phyloP scores from a whole-genome alignment of 2,329 filamentous ascomycete genomes.

The Curvularia hawaiiensis region DNA sequence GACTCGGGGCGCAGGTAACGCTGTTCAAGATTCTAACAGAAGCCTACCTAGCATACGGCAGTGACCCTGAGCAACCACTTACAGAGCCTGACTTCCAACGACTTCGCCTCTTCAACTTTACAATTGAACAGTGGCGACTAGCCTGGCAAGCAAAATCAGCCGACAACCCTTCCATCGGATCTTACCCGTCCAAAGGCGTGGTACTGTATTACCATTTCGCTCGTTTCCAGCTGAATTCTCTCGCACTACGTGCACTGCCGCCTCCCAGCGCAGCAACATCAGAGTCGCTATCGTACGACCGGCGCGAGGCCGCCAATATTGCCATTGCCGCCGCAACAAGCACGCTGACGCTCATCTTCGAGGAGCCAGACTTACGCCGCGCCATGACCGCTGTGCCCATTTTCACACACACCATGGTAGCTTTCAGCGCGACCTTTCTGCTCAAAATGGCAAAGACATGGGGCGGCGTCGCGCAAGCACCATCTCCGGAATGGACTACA shows the following conservation, averaged over 20 bases:
- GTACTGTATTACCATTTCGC: slow-evolving; percentile 61
- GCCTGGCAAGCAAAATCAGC: slow-evolving; percentile 45
- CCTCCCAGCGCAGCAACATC: slow-evolving; percentile 53
- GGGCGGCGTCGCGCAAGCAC: slow-evolving; percentile 42
- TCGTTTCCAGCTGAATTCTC: slow-evolving; percentile 59
- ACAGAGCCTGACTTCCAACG: slow-evolving; percentile 46
- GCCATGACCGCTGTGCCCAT: slow-evolving; percentile 55
- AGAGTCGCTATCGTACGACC: slow-evolving; percentile 50
- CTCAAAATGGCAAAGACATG: slow-evolving; percentile 56
- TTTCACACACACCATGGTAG: slow-evolving; percentile 60
- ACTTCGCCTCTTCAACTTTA: slow-evolving; percentile 49
- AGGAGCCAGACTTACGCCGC: slow-evolving; percentile 51
- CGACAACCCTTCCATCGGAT: slow-evolving; percentile 36
- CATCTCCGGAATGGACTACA: slow-evolving; percentile 33
- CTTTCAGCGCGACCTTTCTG: slow-evolving; percentile 59
- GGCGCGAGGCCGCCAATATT: slow-evolving; percentile 47
- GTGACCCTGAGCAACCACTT: slow-evolving; percentile 44
- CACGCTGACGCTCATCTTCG: slow-evolving; percentile 54
- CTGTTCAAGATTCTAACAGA: slow-evolving; percentile 43
- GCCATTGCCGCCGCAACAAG: slow-evolving; percentile 56
- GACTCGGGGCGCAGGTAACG: slow-evolving; percentile 39
- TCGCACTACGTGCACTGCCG: slow-evolving; percentile 51
- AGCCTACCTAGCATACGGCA: slow-evolving; percentile 42
- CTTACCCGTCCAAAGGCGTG: slow-evolving; percentile 55
- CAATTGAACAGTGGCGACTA: slow-evolving; percentile 52